Conservation (phyloP, 768 basidiomycete species). For the Lenzites betulinus region DNA sequence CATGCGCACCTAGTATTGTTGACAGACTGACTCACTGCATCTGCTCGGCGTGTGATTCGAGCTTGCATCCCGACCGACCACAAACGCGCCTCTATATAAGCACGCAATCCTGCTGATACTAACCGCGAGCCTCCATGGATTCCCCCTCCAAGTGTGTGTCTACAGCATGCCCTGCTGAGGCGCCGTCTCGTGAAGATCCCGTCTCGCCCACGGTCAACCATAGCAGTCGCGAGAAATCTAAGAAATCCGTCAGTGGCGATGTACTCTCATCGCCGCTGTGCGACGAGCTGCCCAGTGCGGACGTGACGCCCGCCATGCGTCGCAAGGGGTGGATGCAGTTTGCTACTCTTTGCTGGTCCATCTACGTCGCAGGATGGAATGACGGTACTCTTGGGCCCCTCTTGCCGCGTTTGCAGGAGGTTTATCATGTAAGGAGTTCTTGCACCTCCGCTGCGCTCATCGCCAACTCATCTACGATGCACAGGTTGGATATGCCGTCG, state of each 20-base stretch:
- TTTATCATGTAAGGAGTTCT: slow-evolving; percentile 40
- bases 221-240: background rate
- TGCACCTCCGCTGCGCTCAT: background rate
- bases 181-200: background rate
- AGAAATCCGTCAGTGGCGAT: background rate
- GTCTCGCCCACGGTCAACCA: background rate
- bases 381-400: slow-evolving; percentile 73
- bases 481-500: slow-evolving; percentile 50
- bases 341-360: slow-evolving; percentile 51
- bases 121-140: background rate
- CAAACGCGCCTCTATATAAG: background rate
- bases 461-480: background rate
- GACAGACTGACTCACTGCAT: background rate
- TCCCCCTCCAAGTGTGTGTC: background rate
- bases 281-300: background rate
- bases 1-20: background rate
- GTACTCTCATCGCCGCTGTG: background rate
- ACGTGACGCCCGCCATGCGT: slow-evolving; percentile 3
- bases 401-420: slow-evolving; percentile 66
- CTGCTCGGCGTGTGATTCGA: background rate
- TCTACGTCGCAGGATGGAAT: slow-evolving; percentile 74
- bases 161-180: background rate
- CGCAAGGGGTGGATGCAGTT: slow-evolving; percentile 44
- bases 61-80: background rate
- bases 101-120: background rate